Percentiles rank a stretch among this genome's conserved stretches.
These are phyloP conservation scores for Geotrichum aggregatum DNA, from an alignment of 1,139 yeast species.

Conservation along the genomic window DNA sequence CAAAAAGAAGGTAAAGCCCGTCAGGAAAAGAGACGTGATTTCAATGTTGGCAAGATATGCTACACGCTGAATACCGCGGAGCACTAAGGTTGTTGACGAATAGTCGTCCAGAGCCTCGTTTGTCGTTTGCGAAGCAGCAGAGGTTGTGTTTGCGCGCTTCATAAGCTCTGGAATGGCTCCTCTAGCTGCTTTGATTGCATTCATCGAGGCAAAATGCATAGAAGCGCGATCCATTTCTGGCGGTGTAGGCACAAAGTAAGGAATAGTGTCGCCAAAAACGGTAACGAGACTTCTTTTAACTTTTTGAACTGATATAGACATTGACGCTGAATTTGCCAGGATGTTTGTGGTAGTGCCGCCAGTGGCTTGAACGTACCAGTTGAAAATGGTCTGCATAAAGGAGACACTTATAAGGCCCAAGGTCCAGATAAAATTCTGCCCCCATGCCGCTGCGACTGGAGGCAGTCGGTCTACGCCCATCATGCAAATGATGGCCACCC, in stretches of 20 bases:
- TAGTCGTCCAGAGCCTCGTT: conserved; percentile 58
- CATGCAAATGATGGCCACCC: conserved; percentile 89
- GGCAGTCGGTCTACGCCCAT: conserved; percentile 92
- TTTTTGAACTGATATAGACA: conserved; percentile 79
- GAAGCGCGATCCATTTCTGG: conserved; percentile 12
- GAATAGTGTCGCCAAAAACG: conserved; percentile 25
- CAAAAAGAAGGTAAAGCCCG: conserved; percentile 77
- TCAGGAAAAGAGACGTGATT: conserved; percentile 76
- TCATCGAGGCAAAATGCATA: background rate
- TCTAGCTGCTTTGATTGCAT: conserved; percentile 21
- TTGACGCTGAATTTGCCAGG: conserved; percentile 51
- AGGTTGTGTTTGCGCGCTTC: conserved; percentile 43
- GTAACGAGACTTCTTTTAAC: conserved; percentile 14
- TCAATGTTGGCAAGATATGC: conserved; percentile 82
- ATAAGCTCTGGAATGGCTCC: conserved; percentile 6
- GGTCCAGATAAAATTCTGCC: conserved; percentile 95
- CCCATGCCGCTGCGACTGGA: conserved; percentile 98
- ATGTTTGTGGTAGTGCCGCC: conserved; percentile 84
- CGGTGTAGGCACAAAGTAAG: conserved; percentile 23
- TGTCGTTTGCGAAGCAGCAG: conserved; percentile 55
- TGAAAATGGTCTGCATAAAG: conserved; percentile 83
- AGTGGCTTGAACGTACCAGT: conserved; percentile 96
- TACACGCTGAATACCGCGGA: conserved; percentile 90
- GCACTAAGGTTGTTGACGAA: conserved; percentile 63
- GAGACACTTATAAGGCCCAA: conserved; percentile 76